Conservation (phyloP, 1,284 basidiomycete species). For the Lentinus polychrous region DNA sequence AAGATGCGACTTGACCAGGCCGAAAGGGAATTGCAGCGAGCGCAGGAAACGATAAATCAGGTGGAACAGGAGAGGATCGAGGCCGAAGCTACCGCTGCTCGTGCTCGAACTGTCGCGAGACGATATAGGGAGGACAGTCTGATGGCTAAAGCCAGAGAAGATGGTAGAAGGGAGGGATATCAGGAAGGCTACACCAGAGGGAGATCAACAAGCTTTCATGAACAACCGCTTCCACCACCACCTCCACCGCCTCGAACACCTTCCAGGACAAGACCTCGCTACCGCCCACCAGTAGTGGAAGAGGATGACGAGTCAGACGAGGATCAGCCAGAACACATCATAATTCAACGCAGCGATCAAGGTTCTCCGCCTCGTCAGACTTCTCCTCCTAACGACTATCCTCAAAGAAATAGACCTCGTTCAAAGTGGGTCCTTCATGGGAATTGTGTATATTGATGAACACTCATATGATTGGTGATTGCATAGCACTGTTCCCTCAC, state of each 20-base stretch:
- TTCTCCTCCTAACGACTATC: background rate
- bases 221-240: slow-evolving; percentile 10
- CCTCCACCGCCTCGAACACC: background rate
- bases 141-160: slow-evolving; percentile 34
- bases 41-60: slow-evolving; percentile 38
- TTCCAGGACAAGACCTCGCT: background rate
- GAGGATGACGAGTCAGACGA: slow-evolving; percentile 5
- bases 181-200: slow-evolving; percentile 32
- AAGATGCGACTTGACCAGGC: slow-evolving; percentile 41
- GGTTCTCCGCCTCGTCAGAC: background rate
- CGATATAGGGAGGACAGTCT: slow-evolving; percentile 36
- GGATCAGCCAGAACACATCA: slow-evolving; percentile 14
- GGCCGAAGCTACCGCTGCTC: slow-evolving; percentile 40
- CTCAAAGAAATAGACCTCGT: background rate
- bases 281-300: background rate
- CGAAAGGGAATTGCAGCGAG: slow-evolving; percentile 39
- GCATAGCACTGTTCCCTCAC: background rate
- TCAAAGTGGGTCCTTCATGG: background rate
- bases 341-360: slow-evolving; percentile 4
- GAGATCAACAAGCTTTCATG: slow-evolving; percentile 18
- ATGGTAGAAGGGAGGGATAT: slow-evolving; percentile 35
- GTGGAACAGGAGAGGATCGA: slow-evolving; percentile 33
- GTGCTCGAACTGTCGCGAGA: slow-evolving; percentile 34
- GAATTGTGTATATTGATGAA: too few relatives aligned
- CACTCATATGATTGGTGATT: too few relatives aligned